Evolutionary conservation across 164 flowering plant genomes (phyloP).

Genomic region (Magnolia sinica): DNA sequence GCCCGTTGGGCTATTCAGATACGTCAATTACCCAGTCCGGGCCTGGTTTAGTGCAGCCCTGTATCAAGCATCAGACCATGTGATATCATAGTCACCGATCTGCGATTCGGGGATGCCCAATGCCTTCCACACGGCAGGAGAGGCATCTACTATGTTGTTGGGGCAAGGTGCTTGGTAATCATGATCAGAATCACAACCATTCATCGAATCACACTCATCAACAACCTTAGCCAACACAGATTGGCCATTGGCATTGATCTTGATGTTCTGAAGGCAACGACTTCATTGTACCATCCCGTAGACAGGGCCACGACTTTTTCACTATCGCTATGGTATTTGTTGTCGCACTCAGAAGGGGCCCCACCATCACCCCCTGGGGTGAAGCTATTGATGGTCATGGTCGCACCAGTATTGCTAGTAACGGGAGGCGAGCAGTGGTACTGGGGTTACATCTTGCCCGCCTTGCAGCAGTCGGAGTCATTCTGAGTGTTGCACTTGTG

Average conservation of each 20-base stretch:
- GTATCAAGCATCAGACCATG: conserved; percentile 6
- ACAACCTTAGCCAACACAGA: conserved; percentile 8
- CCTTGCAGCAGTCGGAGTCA: conserved; percentile 11
- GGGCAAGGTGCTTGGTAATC: conserved; percentile 8
- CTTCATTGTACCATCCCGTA: conserved; percentile 8
- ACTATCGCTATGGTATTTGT: conserved; percentile 5
- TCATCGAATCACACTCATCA: conserved; percentile 7
- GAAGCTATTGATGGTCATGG: conserved; percentile 22
- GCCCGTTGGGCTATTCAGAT: too few species aligned
- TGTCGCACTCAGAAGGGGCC: conserved; percentile 27
- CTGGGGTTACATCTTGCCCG: conserved; percentile 13
- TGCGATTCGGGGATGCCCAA: not conserved
- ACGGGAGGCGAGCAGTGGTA: conserved; percentile 23
- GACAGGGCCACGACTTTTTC: conserved; percentile 6
- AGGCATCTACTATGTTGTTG: conserved; percentile 14
- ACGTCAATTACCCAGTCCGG: too few species aligned
- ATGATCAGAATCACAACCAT: conserved; percentile 10
- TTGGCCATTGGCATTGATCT: conserved; percentile 7
- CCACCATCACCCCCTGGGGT: conserved; percentile 23
- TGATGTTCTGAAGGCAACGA: conserved; percentile 1
- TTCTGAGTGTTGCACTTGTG: conserved; percentile 1
- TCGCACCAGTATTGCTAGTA: conserved; percentile 14
- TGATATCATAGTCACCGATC: conserved; percentile 3
- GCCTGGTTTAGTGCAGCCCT: too few species aligned
- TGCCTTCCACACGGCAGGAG: conserved; percentile 5